phyloP scores from a whole-genome alignment of 2,329 filamentous ascomycete species.

The Chrysosporium keratinophilum region DNA sequence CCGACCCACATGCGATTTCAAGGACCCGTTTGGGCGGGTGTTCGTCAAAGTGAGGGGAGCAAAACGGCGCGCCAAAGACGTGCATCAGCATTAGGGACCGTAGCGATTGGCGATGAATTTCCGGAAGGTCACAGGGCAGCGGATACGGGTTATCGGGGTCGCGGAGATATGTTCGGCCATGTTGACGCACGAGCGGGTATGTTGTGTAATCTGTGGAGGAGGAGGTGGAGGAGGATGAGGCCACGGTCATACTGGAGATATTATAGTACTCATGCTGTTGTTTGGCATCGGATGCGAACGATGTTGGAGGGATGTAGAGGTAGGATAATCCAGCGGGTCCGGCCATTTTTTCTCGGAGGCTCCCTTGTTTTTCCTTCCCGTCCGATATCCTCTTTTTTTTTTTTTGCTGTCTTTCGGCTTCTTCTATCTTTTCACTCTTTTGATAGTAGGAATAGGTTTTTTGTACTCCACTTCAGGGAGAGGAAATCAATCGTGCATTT shows the following conservation, averaged over 20 bases:
- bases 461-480: slow-evolving; percentile 1
- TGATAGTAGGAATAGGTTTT: not conserved
- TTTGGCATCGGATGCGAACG: slow-evolving; percentile 1
- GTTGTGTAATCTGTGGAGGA: slow-evolving; percentile 32
- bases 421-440: not conserved
- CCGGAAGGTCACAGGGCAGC: slow-evolving; percentile 75
- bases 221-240: slow-evolving; percentile 28
- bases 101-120: slow-evolving; percentile 78
- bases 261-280: slow-evolving; percentile 12
- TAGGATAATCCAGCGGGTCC: slow-evolving; percentile 15
- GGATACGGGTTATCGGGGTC: slow-evolving; percentile 65
- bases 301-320: slow-evolving; percentile 14
- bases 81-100: slow-evolving; percentile 71
- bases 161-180: slow-evolving; percentile 73
- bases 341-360: slow-evolving; percentile 7
- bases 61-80: slow-evolving; percentile 70
- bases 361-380: not conserved
- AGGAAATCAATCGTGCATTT: not conserved
- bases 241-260: slow-evolving; percentile 15
- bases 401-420: not conserved
- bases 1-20: slow-evolving; percentile 78
- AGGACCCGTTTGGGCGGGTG: slow-evolving; percentile 66
- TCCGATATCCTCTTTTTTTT: not conserved
- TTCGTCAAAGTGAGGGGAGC: slow-evolving; percentile 55
- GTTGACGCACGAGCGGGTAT: slow-evolving; percentile 57